Conservation (phyloP, 345 rosid genomes). For the Psidium guajava region DNA sequence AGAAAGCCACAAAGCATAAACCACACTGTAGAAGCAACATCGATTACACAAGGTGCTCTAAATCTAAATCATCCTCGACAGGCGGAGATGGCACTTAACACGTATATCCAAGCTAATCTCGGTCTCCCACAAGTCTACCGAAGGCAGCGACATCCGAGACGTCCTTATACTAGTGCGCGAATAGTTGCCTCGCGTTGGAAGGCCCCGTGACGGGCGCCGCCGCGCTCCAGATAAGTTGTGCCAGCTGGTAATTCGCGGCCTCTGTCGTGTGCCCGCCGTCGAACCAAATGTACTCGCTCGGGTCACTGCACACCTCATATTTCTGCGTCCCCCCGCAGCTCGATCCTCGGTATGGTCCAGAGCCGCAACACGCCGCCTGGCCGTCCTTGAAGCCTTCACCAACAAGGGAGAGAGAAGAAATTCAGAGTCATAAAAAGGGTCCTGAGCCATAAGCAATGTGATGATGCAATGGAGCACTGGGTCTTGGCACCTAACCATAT, state of each 20-base stretch:
- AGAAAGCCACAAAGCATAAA: neutral
- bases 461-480: neutral
- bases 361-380: conserved; percentile 2
- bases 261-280: conserved; percentile 3
- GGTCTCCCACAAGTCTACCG: neutral
- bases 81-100: neutral
- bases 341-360: neutral
- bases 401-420: neutral
- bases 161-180: neutral
- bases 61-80: neutral
- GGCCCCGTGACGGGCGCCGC: neutral
- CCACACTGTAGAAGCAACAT: neutral
- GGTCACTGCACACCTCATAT: neutral
- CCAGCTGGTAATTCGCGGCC: neutral
- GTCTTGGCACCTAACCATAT: neutral
- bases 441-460: neutral
- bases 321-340: neutral
- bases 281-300: conserved; percentile 4
- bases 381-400: conserved; percentile 4
- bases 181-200: neutral
- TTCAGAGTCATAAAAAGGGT: neutral
- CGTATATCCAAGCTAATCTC: neutral
- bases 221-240: conserved; percentile 5
- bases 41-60: neutral
- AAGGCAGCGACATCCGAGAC: neutral